Percentiles rank a stretch among this genome's conserved stretches.
Evolutionary conservation across 176 grass and related monocot species (phyloP).

Genomic region (Tillandsia leiboldiana): DNA sequence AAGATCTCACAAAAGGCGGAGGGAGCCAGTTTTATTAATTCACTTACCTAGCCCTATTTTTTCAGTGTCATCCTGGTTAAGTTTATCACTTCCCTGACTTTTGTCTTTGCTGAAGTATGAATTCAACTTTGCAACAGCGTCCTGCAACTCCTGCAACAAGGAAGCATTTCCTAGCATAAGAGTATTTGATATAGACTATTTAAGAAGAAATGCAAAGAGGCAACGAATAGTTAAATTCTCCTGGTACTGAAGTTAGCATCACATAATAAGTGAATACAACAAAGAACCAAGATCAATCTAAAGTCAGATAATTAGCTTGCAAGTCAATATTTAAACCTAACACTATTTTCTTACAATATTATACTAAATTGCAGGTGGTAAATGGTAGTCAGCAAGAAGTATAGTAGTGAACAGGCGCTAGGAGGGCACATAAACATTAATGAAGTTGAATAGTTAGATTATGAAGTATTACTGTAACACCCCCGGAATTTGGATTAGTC

Average conservation of each 20-base stretch:
- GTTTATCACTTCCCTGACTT: constrained; percentile 19
- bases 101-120: constrained; percentile 39
- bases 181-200: too few species aligned
- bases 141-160: constrained; percentile 48
- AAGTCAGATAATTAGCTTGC: too few species aligned
- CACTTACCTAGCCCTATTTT: constrained; percentile 56
- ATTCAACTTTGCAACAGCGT: constrained; percentile 62
- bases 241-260: too few species aligned
- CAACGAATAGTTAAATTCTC: too few species aligned
- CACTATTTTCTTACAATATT: too few species aligned
- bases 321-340: too few species aligned
- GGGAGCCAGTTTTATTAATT: background rate
- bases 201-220: too few species aligned
- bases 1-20: background rate
- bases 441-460: background rate
- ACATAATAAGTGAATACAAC: too few species aligned
- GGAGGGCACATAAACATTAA: background rate
- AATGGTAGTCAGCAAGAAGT: too few species aligned
- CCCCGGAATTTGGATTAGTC: too few species aligned
- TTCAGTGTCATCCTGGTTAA: constrained; percentile 74
- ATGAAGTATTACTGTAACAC: too few species aligned
- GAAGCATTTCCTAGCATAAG: background rate
- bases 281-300: too few species aligned
- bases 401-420: background rate
- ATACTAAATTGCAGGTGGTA: background rate